A percentile compares a stretch with the other conserved stretches of the same genome.
These are phyloP conservation scores for Fusarium drepaniforme DNA, from an alignment of 2,329 filamentous ascomycete genomes.

Conservation along the genomic window DNA sequence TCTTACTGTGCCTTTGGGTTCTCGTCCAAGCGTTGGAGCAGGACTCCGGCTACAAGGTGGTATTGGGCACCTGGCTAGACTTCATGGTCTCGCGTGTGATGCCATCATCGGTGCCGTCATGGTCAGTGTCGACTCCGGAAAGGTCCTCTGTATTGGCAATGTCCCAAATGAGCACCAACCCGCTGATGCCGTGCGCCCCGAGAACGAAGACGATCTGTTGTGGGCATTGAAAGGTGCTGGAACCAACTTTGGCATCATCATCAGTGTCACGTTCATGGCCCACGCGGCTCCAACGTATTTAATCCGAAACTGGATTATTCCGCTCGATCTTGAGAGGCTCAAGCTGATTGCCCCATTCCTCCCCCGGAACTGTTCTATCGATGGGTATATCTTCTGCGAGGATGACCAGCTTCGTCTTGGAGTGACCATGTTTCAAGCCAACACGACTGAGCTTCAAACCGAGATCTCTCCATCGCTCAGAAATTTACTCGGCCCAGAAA, in stretches of 20 bases:
- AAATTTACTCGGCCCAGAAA: conserved; percentile 31
- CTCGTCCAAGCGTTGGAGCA: conserved; percentile 72
- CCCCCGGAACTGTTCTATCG: conserved; percentile 58
- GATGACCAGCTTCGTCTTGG: conserved; percentile 60
- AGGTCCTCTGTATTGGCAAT: conserved; percentile 62
- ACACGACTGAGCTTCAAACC: conserved; percentile 14
- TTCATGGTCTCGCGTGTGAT: conserved; percentile 70
- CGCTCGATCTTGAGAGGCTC: too few relatives aligned
- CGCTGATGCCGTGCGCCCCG: conserved; percentile 52
- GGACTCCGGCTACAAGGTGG: conserved; percentile 75
- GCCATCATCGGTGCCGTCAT: conserved; percentile 70
- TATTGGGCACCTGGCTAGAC: conserved; percentile 69
- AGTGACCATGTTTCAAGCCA: conserved; percentile 53
- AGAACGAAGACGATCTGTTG: conserved; percentile 64
- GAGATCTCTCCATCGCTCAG: conserved; percentile 35
- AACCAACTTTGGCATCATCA: conserved; percentile 69
- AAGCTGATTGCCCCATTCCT: conserved; percentile 37
- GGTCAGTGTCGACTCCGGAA: conserved; percentile 61
- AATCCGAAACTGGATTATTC: conserved; percentile 52
- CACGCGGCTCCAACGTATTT: conserved; percentile 56
- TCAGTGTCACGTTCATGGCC: conserved; percentile 65
- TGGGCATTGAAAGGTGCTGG: conserved; percentile 71
- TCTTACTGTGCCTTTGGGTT: conserved; percentile 69
- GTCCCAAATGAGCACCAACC: conserved; percentile 62
- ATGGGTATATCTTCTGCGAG: conserved; percentile 68